These are phyloP conservation scores for Platanthera zijinensis DNA, from an alignment of 106 monocot genomes.

Conservation along the genomic window DNA sequence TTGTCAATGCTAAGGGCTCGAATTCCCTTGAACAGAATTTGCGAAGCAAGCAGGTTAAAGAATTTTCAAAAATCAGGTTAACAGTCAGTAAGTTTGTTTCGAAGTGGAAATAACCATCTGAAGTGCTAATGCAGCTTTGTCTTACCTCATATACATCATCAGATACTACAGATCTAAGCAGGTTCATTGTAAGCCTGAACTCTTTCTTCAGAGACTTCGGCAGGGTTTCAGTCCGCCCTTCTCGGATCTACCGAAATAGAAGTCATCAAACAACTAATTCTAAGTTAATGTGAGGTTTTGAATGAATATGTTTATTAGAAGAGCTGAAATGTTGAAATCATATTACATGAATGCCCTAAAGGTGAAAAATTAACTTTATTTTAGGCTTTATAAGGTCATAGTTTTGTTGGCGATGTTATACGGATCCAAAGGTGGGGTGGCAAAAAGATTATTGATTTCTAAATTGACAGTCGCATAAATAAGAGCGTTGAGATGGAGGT, in stretches of 20 bases:
- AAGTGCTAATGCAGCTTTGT: not conserved
- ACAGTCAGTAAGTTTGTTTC: not conserved
- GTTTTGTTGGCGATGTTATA: no score
- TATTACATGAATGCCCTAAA: no score
- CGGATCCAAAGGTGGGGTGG: no score
- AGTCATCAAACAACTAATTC: no score
- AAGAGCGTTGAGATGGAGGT: no score
- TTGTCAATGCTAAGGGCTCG: conserved; percentile 84
- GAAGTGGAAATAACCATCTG: not conserved
- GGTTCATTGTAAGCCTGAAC: conserved; percentile 71
- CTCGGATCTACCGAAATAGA: conserved; percentile 39
- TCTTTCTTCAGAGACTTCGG: conserved; percentile 80
- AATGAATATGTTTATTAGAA: no score
- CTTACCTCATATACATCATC: conserved; percentile 82
- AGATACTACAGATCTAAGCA: conserved; percentile 58
- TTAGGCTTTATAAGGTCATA: no score
- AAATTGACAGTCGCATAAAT: no score
- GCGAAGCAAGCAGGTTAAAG: not conserved
- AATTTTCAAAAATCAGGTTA: not conserved
- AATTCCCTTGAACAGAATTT: conserved; percentile 45
- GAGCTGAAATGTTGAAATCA: no score
- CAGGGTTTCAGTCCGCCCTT: conserved; percentile 63
- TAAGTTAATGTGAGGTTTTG: no score
- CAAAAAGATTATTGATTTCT: no score
- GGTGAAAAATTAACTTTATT: no score